Evolutionary conservation across 1,139 yeast species (phyloP).

Genomic region (Arxiozyma telluris): DNA sequence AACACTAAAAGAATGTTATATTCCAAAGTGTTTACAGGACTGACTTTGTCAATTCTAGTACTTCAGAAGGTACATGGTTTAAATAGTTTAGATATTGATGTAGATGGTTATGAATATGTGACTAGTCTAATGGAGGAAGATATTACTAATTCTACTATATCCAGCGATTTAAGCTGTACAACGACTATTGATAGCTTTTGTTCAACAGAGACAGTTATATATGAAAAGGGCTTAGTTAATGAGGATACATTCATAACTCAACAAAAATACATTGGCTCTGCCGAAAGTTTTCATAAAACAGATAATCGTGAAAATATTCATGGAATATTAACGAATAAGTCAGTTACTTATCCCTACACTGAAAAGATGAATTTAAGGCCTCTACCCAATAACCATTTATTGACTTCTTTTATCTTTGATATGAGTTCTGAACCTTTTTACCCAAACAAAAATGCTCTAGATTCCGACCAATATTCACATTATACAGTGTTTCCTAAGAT

Average conservation of each 20-base stretch:
- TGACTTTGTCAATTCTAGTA: neutral
- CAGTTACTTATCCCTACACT: conserved; percentile 38
- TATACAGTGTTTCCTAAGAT: conserved; percentile 74
- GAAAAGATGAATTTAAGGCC: conserved; percentile 60
- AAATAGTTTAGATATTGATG: neutral
- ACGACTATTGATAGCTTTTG: neutral
- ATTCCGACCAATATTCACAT: conserved; percentile 35
- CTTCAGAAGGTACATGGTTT: neutral
- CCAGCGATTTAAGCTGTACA: neutral
- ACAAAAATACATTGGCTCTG: neutral
- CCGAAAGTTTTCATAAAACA: neutral
- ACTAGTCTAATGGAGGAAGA: conserved; percentile 1
- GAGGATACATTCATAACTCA: neutral
- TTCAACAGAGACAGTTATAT: neutral
- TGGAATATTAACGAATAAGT: conserved; percentile 4
- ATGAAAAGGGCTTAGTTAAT: too few relatives aligned
- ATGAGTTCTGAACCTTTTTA: conserved; percentile 44
- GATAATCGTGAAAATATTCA: neutral
- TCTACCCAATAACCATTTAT: conserved; percentile 56
- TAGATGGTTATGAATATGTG: conserved; percentile 1
- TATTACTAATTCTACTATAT: neutral
- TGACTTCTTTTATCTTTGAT: conserved; percentile 53
- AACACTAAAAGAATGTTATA: neutral
- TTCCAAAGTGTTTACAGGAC: neutral
- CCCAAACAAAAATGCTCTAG: conserved; percentile 21